Conservation (phyloP, 768 basidiomycete genomes). For the Boletus rex-veris region DNA sequence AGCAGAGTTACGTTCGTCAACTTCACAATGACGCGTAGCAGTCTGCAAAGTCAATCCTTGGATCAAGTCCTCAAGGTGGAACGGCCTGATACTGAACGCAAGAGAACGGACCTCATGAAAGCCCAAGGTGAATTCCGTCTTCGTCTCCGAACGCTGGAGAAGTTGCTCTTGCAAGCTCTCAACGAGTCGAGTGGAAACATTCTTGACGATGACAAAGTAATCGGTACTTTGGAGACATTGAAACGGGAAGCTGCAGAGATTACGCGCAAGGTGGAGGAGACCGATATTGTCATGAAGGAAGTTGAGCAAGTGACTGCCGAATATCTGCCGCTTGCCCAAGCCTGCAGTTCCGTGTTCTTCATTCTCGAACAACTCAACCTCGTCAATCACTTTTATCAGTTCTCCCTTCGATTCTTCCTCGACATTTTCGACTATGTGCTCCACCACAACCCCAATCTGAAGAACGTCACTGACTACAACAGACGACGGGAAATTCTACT, state of each 20-base stretch:
- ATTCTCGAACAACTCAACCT: constrained; percentile 91
- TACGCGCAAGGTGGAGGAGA: constrained; percentile 93
- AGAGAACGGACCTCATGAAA: constrained; percentile 95
- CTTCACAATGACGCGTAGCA: constrained; percentile 98
- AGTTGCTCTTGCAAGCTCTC: constrained; percentile 86
- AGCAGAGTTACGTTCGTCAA: constrained; percentile 95
- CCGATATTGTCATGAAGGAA: constrained; percentile 92
- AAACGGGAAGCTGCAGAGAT: constrained; percentile 97
- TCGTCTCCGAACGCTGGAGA: constrained; percentile 88
- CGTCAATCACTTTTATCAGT: constrained; percentile 98
- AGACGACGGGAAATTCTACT: constrained; percentile 76
- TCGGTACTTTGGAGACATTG: constrained; percentile 90
- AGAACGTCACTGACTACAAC: constrained; percentile 67
- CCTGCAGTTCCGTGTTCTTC: constrained; percentile 96
- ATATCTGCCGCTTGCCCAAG: constrained; percentile 91
- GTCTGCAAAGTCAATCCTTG: constrained; percentile 96
- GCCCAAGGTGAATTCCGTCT: constrained; percentile 97
- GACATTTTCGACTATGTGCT: constrained; percentile 97
- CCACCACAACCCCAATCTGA: constrained; percentile 87
- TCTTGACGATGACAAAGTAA: constrained; percentile 97
- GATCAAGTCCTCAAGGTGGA: constrained; percentile 97
- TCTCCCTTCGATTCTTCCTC: constrained; percentile 96
- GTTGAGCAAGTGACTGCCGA: constrained; percentile 95
- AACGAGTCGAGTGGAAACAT: constrained; percentile 98
- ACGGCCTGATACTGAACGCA: constrained; percentile 93